phyloP scores from a whole-genome alignment of 306 rosid species.

The Prosopis cineraria region DNA sequence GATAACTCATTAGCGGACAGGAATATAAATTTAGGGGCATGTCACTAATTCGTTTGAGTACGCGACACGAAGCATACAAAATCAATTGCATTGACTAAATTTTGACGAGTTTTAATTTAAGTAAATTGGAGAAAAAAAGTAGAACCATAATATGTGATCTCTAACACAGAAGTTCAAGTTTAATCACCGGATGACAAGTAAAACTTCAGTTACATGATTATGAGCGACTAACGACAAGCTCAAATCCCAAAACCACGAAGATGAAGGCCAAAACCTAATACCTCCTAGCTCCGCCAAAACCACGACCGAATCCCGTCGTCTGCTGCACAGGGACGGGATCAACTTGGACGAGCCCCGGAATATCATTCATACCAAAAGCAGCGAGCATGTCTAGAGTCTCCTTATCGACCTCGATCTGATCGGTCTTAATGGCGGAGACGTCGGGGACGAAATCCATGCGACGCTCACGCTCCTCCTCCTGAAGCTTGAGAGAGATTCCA shows the following conservation, averaged over 20 bases:
- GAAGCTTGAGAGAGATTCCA: conserved; percentile 71
- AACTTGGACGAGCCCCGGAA: conserved; percentile 49
- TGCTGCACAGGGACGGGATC: conserved; percentile 45
- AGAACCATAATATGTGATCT: neutral
- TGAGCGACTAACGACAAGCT: neutral
- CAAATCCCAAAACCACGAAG: neutral
- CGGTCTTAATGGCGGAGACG: conserved; percentile 50
- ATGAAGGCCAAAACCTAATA: conserved; percentile 21
- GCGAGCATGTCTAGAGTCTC: conserved; percentile 64
- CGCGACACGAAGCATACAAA: neutral
- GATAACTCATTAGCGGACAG: neutral
- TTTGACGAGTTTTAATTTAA: neutral
- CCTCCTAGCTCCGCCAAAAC: conserved; percentile 53
- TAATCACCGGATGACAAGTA: neutral
- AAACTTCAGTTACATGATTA: neutral
- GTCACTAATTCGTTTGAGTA: neutral
- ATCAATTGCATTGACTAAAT: conserved; percentile 1
- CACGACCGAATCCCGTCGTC: conserved; percentile 40
- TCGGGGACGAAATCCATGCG: conserved; percentile 75
- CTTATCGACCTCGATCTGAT: conserved; percentile 56
- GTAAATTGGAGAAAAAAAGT: neutral
- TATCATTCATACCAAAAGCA: conserved; percentile 53
- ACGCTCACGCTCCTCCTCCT: conserved; percentile 75
- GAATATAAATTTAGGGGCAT: neutral
- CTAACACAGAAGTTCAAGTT: neutral